Evolutionary conservation across 2,329 filamentous ascomycete genomes (phyloP), one percentile per base, ranked within the genome.

Genomic region (Myriosclerotinia duriaeana): DNA sequence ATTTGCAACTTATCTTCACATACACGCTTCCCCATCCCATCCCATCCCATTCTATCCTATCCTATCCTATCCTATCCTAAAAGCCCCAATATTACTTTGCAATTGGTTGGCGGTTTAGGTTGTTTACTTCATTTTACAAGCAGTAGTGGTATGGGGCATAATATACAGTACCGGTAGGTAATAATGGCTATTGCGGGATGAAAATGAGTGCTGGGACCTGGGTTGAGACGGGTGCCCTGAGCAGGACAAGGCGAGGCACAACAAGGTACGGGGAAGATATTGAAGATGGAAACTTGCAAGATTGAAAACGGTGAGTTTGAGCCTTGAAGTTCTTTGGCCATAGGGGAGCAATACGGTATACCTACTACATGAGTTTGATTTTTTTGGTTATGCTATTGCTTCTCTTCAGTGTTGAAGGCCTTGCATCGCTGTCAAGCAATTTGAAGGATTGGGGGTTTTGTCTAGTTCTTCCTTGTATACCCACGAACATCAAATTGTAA

Each of bases 91-190:
- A n/a, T 26, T 46, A 34, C n/a, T 17, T 26, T 36, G 38, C 30
- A 46, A 17, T n/a, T 20, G 53, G 42, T 48, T 38, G 30, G 53
- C 44, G 22, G 26, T 34, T 38, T 17, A 20, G 20, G 52, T 59
- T 65, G 63, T 52, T 52, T 65, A 50, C 42, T 38, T 65, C 62
- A 64, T 64, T 58, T 64, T 38, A 64, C 53, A 42, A 50, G 56
- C 56, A 50, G 14, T 42, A 64, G 42, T 48, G 62, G 42, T n/a
- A 59, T 65, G 63, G 63, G 53, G 53, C 63, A 65, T 3, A 30
- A 30, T 50, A 52, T 6, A 34, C 30, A 34, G 30, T 34, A 34
- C 30, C 38, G 12, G 52, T 60, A 50, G 58, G 30, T 26, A 26
- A 34, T 60, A 50, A 59, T 59, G 61, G 61, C 38, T 56, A 36